These are phyloP conservation scores for Yamadazyma laniorum DNA, from an alignment of 805 yeast species.

Conservation along the genomic window DNA sequence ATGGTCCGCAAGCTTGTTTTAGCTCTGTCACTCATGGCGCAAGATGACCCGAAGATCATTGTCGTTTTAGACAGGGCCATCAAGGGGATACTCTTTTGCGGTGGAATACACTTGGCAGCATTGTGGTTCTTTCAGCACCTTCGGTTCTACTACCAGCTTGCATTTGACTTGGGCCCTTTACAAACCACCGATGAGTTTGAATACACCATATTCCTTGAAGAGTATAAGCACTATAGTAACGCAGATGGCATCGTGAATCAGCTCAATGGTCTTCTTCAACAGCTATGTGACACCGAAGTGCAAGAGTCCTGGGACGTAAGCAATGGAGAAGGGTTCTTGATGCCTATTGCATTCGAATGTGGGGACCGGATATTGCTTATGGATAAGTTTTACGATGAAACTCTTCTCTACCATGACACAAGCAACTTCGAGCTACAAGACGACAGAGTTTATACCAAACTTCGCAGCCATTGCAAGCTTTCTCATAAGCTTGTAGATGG, in stretches of 20 bases:
- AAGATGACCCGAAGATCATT: constrained; percentile 38
- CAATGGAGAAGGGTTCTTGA: constrained; percentile 14
- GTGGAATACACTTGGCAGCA: constrained; percentile 42
- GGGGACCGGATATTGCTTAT: constrained; percentile 17
- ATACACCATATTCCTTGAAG: constrained; percentile 16
- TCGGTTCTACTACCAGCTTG: constrained; percentile 25
- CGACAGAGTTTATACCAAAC: constrained; percentile 12
- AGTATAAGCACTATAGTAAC: constrained; percentile 8
- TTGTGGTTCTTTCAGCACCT: constrained; percentile 44
- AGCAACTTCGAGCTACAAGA: constrained; percentile 16
- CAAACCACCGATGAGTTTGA: constrained; percentile 28
- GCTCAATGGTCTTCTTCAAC: constrained; percentile 2
- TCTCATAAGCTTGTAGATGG: constrained; percentile 11
- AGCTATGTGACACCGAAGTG: constrained; percentile 10
- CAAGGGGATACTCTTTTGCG: constrained; percentile 43
- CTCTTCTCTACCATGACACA: constrained; percentile 10
- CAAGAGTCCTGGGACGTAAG: constrained; percentile 16
- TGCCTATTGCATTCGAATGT: constrained; percentile 22
- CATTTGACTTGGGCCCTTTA: constrained; percentile 22
- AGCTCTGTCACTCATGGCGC: constrained; percentile 27
- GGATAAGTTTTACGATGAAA: constrained; percentile 21
- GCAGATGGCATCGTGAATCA: constrained; percentile 18
- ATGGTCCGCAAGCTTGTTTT: constrained; percentile 40
- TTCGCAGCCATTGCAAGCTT: constrained; percentile 17
- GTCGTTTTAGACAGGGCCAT: constrained; percentile 37